Conservation (phyloP, 805 yeast species). For the Suhomyces canberraensis region DNA sequence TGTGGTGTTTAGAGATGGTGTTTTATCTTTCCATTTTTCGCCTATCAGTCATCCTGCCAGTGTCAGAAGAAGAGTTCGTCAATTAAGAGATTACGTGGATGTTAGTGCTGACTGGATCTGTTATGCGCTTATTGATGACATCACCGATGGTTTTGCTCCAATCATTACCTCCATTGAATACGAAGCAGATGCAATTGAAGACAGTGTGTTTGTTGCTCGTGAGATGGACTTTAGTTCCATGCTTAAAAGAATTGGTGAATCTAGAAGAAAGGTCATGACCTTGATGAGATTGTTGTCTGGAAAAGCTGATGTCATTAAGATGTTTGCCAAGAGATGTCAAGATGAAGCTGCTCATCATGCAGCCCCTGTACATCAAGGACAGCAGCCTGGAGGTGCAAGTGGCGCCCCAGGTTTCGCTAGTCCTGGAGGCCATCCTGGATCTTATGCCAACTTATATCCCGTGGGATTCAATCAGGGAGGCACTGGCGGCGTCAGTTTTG, state of each 20-base stretch:
- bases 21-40: slow-evolving; percentile 26
- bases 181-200: slow-evolving; percentile 30
- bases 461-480: slow-evolving; percentile 12
- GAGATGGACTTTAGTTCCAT: slow-evolving; percentile 21
- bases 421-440: neutral
- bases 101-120: slow-evolving; percentile 31
- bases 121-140: slow-evolving; percentile 30
- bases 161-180: slow-evolving; percentile 27
- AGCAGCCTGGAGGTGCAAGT: slow-evolving; percentile 1
- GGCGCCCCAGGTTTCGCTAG: neutral
- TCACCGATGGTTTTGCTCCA: slow-evolving; percentile 30
- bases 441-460: slow-evolving; percentile 7
- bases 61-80: slow-evolving; percentile 28
- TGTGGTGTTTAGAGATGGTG: slow-evolving; percentile 28
- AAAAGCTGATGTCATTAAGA: slow-evolving; percentile 27
- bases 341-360: slow-evolving; percentile 19
- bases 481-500: slow-evolving; percentile 30
- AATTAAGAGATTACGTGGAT: slow-evolving; percentile 27
- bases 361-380: neutral
- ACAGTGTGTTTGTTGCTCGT: slow-evolving; percentile 23
- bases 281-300: slow-evolving; percentile 28
- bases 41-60: slow-evolving; percentile 28
- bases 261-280: slow-evolving; percentile 28
- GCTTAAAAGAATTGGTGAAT: slow-evolving; percentile 25
- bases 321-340: slow-evolving; percentile 29